Evolutionary conservation across 345 rosid species (phyloP).

Genomic region (Ceriops zippeliana): DNA sequence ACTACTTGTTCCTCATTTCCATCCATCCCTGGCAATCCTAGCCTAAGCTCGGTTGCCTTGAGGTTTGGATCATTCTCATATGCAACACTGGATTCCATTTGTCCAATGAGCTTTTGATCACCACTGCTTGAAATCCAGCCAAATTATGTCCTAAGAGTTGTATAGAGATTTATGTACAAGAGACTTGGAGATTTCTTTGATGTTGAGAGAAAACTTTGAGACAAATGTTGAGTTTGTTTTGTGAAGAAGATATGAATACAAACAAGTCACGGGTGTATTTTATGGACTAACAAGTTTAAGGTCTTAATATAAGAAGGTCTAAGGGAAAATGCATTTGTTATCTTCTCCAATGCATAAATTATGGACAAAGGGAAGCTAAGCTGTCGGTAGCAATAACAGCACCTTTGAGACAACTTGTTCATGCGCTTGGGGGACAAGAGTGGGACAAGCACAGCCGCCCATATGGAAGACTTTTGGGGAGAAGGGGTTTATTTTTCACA

Average conservation of each 20-base stretch:
- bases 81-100: slow-evolving; percentile 39
- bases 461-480: slow-evolving; percentile 28
- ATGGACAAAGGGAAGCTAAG: slow-evolving; percentile 72
- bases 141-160: neutral
- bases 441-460: slow-evolving; percentile 74
- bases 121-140: neutral
- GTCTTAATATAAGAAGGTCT: slow-evolving; percentile 10
- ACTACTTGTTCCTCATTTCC: slow-evolving; percentile 32
- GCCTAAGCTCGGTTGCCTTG: slow-evolving; percentile 80
- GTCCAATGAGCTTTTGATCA: neutral
- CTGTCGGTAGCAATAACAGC: slow-evolving; percentile 74
- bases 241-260: slow-evolving; percentile 4
- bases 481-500: neutral
- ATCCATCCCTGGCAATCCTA: slow-evolving; percentile 79
- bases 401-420: slow-evolving; percentile 65
- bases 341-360: slow-evolving; percentile 35
- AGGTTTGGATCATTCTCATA: slow-evolving; percentile 61
- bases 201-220: neutral
- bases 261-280: slow-evolving; percentile 33
- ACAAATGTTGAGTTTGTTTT: neutral
- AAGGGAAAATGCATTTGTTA: neutral
- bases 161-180: neutral
- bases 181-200: too few relatives aligned
- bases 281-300: slow-evolving; percentile 21
- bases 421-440: slow-evolving; percentile 57